Evolutionary conservation across 1,284 basidiomycete species (phyloP), one percentile per base, ranked within the genome.

Genomic region (Macrocybe sp.): DNA sequence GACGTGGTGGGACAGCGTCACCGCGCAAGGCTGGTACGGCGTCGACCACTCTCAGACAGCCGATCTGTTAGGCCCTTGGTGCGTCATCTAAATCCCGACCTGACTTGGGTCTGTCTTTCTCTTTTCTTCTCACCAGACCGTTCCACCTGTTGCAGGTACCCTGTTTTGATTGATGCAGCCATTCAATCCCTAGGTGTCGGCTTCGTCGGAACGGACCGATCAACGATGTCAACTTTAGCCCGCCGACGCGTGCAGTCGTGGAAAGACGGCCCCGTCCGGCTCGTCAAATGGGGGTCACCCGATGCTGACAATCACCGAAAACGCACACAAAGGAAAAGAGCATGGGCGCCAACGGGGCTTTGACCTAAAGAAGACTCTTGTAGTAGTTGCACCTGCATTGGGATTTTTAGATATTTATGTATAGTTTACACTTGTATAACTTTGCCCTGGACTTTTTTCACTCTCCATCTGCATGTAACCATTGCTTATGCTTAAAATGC

Each of bases 201-300:
- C 6, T 84, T 89, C 59, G 77, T 89, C 9, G 86, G 85, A 5
- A 88, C 84, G 4, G 73, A 80, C 49, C 60, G 70, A 41, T 85
- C 82, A 37, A 88, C 85, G 3, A 86, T 87, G 76, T 81, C 80
- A 3, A 64, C 78, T 34, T 58, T 89, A 12, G 83, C 84, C 2
- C 70, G 72, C 42, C 72, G 81, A 10, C 70, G 85, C 29, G 81
- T 85, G 31, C 68, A 79, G 53, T 75, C 79, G 14, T 89, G 85
- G 85, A 67, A 73, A 2, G 69, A 71, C 38, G 85, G 83, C 28
- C 66, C 67, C 5, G 68, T 68, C 16, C 67, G 75, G 47, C 72
- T 67, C 38, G 68, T 83, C 4, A 72, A 71, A 58, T 85, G 82
- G 77, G 81, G 81, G 4, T 64, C 58, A 45, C 67, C 69, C 40